A percentile compares a stretch with the other conserved stretches of the same genome.
Evolutionary conservation across 176 grass and related monocot species (phyloP).

Genomic region (Paspalum vaginatum): DNA sequence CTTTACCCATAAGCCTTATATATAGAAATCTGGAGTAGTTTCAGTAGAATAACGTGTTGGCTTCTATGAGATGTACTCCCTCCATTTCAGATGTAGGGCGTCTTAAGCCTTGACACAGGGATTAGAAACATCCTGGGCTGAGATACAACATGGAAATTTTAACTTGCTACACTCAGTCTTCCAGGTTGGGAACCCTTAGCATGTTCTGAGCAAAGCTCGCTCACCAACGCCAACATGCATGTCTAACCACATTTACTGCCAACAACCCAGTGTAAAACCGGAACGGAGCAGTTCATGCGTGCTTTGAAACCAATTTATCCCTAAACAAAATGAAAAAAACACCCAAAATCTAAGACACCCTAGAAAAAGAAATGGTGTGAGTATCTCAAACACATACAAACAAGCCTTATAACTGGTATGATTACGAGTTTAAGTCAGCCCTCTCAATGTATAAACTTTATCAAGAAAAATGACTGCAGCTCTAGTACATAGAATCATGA

Average conservation of each 20-base stretch:
- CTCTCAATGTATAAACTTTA: not conserved
- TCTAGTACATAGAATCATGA: constrained; percentile 9
- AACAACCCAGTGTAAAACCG: not conserved
- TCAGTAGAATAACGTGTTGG: not conserved
- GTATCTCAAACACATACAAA: not conserved
- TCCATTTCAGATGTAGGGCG: not conserved
- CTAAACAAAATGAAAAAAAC: not conserved
- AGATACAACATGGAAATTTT: not conserved
- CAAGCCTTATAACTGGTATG: not conserved
- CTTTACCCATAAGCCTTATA: not conserved
- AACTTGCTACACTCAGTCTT: not conserved
- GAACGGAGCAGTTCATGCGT: not conserved
- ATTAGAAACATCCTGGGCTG: not conserved
- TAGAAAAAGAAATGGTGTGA: not conserved
- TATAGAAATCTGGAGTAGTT: not conserved
- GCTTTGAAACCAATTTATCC: not conserved
- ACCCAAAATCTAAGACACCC: not conserved
- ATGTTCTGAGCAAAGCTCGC: not conserved
- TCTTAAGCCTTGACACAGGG: not conserved
- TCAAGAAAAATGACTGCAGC: not conserved
- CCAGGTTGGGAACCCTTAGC: not conserved
- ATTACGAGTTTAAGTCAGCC: not conserved
- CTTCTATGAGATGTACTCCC: not conserved
- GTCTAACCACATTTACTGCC: not conserved
- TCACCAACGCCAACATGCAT: not conserved